Evolutionary conservation across 2,329 filamentous ascomycete species (phyloP).

Genomic region (Phoma sp.): DNA sequence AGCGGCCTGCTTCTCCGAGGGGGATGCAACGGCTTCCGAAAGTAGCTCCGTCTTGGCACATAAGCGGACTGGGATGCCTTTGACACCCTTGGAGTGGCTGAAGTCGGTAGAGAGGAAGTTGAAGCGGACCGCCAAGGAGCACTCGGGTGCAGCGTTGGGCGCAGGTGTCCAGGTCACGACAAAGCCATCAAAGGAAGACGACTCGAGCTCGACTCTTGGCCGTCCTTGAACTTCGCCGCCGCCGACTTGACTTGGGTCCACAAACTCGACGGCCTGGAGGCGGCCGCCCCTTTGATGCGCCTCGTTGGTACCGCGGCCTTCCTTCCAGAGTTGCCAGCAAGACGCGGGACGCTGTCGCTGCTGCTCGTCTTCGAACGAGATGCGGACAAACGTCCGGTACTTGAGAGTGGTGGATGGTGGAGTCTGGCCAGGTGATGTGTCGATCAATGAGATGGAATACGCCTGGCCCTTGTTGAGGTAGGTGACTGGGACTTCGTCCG

Average conservation of each 20-base stretch:
- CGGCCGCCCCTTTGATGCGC: conserved; percentile 92
- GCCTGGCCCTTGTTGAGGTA: conserved; percentile 98
- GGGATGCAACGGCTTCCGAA: conserved; percentile 57
- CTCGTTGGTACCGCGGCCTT: conserved; percentile 93
- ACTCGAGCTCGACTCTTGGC: conserved; percentile 58
- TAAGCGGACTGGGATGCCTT: conserved; percentile 91
- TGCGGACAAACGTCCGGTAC: conserved; percentile 90
- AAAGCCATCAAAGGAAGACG: conserved; percentile 89
- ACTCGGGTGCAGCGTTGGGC: conserved; percentile 73
- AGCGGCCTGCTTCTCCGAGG: conserved; percentile 52
- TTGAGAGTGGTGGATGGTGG: conserved; percentile 67
- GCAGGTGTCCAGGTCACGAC: conserved; percentile 83
- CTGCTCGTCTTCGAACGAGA: conserved; percentile 96
- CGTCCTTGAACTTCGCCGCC: conserved; percentile 57
- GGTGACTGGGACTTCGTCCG: conserved; percentile 92
- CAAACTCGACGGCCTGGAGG: conserved; percentile 92
- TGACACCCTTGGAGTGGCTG: conserved; percentile 97
- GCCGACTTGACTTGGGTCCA: conserved; percentile 68
- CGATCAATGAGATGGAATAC: conserved; percentile 84
- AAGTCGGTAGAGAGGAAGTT: conserved; percentile 99
- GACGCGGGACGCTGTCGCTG: conserved; percentile 81
- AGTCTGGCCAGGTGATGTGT: conserved; percentile 69
- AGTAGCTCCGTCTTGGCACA: conserved; percentile 87
- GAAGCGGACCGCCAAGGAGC: conserved; percentile 89
- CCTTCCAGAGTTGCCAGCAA: conserved; percentile 95